Evolutionary conservation across 1,139 yeast species (phyloP).

Genomic region (Zygoascus sp.): DNA sequence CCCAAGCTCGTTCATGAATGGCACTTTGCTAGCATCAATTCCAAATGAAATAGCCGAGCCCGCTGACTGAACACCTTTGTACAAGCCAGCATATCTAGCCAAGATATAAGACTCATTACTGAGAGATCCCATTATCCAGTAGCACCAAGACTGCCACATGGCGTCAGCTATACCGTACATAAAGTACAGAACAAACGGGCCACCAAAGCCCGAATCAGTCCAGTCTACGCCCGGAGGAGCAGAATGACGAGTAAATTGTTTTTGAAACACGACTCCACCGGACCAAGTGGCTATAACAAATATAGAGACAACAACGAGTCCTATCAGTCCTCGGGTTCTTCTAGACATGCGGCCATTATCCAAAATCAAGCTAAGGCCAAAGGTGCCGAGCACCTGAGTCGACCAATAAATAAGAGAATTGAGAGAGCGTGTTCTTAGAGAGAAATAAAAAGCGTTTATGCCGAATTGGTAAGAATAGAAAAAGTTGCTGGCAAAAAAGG

Average conservation of each 20-base stretch:
- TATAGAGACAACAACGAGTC: conserved; percentile 18
- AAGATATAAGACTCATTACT: conserved; percentile 20
- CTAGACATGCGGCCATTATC: conserved; percentile 19
- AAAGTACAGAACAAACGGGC: conserved; percentile 20
- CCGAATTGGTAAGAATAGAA: conserved; percentile 23
- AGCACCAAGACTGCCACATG: conserved; percentile 24
- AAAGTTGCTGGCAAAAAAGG: conserved; percentile 21
- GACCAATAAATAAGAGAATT: conserved; percentile 21
- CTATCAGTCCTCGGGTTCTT: conserved; percentile 18
- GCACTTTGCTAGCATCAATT: conserved; percentile 21
- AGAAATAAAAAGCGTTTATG: conserved; percentile 21
- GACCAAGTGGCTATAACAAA: conserved; percentile 21
- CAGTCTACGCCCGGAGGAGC: conserved; percentile 20
- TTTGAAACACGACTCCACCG: conserved; percentile 22
- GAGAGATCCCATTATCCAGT: conserved; percentile 22
- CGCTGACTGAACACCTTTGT: conserved; percentile 22
- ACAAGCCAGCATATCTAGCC: conserved; percentile 22
- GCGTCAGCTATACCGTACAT: conserved; percentile 22
- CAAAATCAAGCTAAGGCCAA: conserved; percentile 16
- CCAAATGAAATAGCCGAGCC: conserved; percentile 23
- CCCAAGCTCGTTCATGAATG: conserved; percentile 20
- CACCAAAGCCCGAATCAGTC: conserved; percentile 19
- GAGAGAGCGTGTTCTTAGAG: conserved; percentile 21
- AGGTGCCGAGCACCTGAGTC: conserved; percentile 20
- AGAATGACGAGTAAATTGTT: conserved; percentile 17